Base-by-base conservation (phyloP, 148 eudicot genomes). In the Fagopyrum tataricum region DNA sequence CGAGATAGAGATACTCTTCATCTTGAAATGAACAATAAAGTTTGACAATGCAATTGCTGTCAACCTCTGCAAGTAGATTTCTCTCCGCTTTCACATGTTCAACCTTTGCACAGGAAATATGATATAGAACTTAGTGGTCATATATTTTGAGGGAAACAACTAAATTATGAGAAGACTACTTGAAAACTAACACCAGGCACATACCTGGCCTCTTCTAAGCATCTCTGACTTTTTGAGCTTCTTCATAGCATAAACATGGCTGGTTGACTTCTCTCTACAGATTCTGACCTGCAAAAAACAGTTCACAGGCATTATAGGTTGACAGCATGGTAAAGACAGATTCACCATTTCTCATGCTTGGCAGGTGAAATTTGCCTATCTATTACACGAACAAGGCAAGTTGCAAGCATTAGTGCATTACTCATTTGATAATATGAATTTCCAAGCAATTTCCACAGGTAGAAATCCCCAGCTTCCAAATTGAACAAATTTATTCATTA, bases 1-100 rank as follows among this genome's bases (percentile, higher is more conserved):
- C 84, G 59, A 95, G 91, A 76, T 95, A 95, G 51, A 95, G 96
- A 83, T 84, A 90, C 82, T 95, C 98, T 73, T 95, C 98, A 72
- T 95, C 98, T 88, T 95, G 98, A 80, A 95, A 95, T 68, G 98
- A 95, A 80, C 98, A 95, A 82, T 95, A 95, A 43, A 95, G 97
- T 82, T 95, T 95, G 75, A 95, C 98, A 80, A 95, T 95, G 83
- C 98, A 95, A 81, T 95, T 95, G 89, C 98, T 95, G 75, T 95
- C 98, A 78, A 95, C 98, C 80, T 95, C 98, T 0, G 98, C 98
- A 70, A 95, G 96, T 55, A 95, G 84, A 79, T 95, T 95, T 76
- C 98, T 84, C 84, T 95, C 98, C 20, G 98, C 98, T 84, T 95
- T 95, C 47, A 95, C 98, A 85, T 95, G 98, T 73, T 95, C 98